These are phyloP conservation scores for Fusarium solani-melongenae DNA, from an alignment of 2,329 filamentous ascomycete species.

Conservation along the genomic window DNA sequence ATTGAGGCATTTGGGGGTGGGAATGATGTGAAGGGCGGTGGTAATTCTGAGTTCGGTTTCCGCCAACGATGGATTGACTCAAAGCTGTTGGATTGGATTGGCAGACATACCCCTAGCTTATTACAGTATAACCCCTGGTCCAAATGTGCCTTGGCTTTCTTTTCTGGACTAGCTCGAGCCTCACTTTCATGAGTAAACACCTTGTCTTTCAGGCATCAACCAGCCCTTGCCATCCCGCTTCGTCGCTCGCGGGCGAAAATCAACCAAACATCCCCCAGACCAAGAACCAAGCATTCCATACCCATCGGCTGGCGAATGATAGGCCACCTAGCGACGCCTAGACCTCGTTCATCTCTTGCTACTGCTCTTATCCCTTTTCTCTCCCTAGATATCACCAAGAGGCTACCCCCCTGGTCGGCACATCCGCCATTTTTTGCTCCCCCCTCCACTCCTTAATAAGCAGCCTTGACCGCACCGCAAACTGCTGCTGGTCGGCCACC, in stretches of 20 bases:
- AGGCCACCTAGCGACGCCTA: constrained; percentile 10
- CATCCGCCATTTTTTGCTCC: background rate
- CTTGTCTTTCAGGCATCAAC: constrained; percentile 18
- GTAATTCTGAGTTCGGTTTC: background rate
- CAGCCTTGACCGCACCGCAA: constrained; percentile 8
- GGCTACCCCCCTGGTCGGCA: background rate
- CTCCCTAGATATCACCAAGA: background rate
- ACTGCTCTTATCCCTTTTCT: background rate
- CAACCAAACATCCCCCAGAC: constrained; percentile 37
- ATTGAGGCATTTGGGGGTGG: background rate
- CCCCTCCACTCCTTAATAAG: constrained; percentile 25
- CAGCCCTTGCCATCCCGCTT: constrained; percentile 19
- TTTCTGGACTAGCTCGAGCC: background rate
- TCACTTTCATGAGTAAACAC: constrained; percentile 12
- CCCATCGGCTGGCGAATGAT: constrained; percentile 20
- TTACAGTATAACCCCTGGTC: background rate
- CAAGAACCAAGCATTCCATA: constrained; percentile 24
- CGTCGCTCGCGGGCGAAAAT: constrained; percentile 14
- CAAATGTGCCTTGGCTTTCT: background rate
- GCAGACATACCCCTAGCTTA: background rate
- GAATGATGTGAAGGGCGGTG: background rate
- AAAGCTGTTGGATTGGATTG: background rate
- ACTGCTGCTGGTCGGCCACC: background rate
- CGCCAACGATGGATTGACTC: background rate
- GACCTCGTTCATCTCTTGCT: background rate